These are phyloP conservation scores for Pythium rhizo-oryzae DNA, from an alignment of 352 stramenopile genomes.

Conservation along the genomic window DNA sequence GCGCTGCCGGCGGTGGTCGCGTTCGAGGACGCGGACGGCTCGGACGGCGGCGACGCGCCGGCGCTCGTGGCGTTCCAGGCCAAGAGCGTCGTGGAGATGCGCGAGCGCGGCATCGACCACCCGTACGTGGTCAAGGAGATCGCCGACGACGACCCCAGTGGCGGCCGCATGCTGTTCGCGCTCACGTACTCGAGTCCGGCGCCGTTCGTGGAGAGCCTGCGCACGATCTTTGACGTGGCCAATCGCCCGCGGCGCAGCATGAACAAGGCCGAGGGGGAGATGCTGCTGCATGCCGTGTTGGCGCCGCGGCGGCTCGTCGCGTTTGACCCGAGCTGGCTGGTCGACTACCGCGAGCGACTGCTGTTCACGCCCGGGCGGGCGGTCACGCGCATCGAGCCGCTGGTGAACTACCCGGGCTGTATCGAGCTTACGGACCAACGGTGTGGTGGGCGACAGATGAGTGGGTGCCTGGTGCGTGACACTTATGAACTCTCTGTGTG, in stretches of 20 bases:
- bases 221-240: slow-evolving; percentile 58
- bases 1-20: slow-evolving; percentile 51
- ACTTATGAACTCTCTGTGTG: neutral
- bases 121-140: slow-evolving; percentile 62
- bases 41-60: slow-evolving; percentile 14
- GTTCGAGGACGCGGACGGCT: slow-evolving; percentile 34
- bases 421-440: slow-evolving; percentile 77
- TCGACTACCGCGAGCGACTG: slow-evolving; percentile 83
- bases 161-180: slow-evolving; percentile 57
- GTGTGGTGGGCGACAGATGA: slow-evolving; percentile 12
- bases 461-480: neutral
- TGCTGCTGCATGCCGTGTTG: slow-evolving; percentile 64
- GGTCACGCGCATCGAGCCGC: slow-evolving; percentile 80
- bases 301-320: slow-evolving; percentile 48
- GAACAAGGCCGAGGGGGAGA: slow-evolving; percentile 70
- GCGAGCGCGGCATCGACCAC: slow-evolving; percentile 66
- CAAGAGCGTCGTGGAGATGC: slow-evolving; percentile 70
- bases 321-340: slow-evolving; percentile 83
- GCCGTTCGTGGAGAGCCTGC: slow-evolving; percentile 65
- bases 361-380: slow-evolving; percentile 49
- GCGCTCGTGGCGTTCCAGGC: slow-evolving; percentile 65
- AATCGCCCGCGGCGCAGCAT: slow-evolving; percentile 49
- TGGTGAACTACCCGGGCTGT: slow-evolving; percentile 87
- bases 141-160: slow-evolving; percentile 15
- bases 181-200: slow-evolving; percentile 69